These are phyloP conservation scores for Solanum pimpinellifolium DNA, from an alignment of 257 asterid genomes.

Conservation along the genomic window DNA sequence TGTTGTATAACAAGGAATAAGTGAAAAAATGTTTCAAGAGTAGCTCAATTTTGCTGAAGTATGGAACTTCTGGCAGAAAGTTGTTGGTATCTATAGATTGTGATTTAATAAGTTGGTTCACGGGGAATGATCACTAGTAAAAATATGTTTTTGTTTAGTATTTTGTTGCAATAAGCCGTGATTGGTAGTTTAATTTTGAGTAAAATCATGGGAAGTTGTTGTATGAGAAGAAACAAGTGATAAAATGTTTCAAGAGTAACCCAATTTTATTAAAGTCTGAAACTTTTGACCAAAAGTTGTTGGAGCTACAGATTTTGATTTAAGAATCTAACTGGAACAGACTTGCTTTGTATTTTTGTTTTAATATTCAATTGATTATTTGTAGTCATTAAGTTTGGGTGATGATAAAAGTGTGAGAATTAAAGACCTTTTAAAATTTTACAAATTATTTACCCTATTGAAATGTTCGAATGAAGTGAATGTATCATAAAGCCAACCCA, in stretches of 20 bases:
- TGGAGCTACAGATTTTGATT: background rate
- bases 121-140: background rate
- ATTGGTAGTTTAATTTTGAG: background rate
- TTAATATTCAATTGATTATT: background rate
- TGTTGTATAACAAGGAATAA: background rate
- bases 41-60: background rate
- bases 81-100: background rate
- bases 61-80: background rate
- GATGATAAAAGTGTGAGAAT: background rate
- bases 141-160: background rate
- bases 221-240: background rate
- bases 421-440: background rate
- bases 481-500: background rate
- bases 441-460: background rate
- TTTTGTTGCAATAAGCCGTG: background rate
- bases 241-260: background rate
- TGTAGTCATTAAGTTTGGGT: background rate
- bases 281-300: background rate
- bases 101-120: background rate
- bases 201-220: background rate
- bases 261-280: background rate
- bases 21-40: background rate
- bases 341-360: background rate
- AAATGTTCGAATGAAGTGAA: background rate
- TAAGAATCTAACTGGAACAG: background rate